These are phyloP conservation scores for Talaromyces thailandensis DNA, from an alignment of 495 filamentous ascomycete species.

Conservation along the genomic window DNA sequence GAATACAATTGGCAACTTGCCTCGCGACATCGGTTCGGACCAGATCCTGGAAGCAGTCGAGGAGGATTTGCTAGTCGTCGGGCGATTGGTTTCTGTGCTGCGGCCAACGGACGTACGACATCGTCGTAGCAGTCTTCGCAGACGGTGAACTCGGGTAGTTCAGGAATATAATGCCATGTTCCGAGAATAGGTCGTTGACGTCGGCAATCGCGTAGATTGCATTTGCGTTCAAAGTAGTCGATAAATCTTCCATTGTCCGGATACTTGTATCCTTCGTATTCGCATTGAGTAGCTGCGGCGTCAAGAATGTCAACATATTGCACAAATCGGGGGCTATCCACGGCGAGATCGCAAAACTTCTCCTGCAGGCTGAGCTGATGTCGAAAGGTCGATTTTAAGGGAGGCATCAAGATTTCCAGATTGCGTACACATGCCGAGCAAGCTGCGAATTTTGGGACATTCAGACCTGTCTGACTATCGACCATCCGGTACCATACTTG, in stretches of 20 bases:
- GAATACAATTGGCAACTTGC: conserved; percentile 67
- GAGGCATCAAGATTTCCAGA: conserved; percentile 42
- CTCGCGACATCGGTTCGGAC: conserved; percentile 33
- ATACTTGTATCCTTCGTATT: conserved; percentile 17
- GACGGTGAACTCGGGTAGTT: conserved; percentile 54
- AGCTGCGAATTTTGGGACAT: conserved; percentile 47
- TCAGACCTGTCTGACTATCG: conserved; percentile 41
- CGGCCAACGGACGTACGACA: conserved; percentile 55
- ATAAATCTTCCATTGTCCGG: conserved; percentile 43
- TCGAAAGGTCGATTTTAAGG: conserved; percentile 40
- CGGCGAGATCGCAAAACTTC: conserved; percentile 39
- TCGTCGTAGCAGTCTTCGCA: conserved; percentile 66
- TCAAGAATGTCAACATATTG: conserved; percentile 56
- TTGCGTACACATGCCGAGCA: conserved; percentile 46
- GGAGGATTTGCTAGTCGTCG: conserved; percentile 41
- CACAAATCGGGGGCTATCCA: conserved; percentile 45
- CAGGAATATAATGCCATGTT: conserved; percentile 55
- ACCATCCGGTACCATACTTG: conserved; percentile 51
- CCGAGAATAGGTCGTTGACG: conserved; percentile 38
- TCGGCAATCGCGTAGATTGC: conserved; percentile 43
- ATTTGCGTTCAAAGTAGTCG: conserved; percentile 40
- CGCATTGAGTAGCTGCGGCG: conserved; percentile 38
- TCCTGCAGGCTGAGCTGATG: conserved; percentile 18
- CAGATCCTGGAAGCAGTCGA: conserved; percentile 36
- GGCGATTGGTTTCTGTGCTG: conserved; percentile 42